These are phyloP conservation scores for Cordyceps cicadae DNA, from an alignment of 2,329 filamentous ascomycete genomes.

Conservation along the genomic window DNA sequence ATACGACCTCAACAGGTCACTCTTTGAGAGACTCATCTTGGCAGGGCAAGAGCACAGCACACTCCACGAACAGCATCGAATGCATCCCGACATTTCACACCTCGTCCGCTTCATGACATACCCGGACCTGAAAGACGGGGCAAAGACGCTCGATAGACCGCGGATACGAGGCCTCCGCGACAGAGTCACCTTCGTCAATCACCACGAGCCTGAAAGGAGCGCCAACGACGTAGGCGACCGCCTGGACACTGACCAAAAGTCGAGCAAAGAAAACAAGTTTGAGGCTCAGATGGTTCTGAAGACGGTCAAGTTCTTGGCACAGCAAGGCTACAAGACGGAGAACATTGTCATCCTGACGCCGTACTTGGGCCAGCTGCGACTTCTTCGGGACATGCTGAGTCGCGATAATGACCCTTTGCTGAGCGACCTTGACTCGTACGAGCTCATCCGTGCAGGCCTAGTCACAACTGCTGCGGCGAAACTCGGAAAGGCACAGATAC, in stretches of 20 bases:
- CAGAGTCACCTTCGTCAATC: conserved; percentile 57
- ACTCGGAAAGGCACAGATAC: conserved; percentile 40
- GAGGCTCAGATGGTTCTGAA: conserved; percentile 60
- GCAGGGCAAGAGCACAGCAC: conserved; percentile 45
- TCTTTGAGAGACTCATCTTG: conserved; percentile 60
- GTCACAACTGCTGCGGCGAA: conserved; percentile 44
- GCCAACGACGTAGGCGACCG: conserved; percentile 36
- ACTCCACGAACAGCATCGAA: conserved; percentile 57
- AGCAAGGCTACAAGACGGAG: conserved; percentile 61
- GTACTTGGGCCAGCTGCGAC: conserved; percentile 59
- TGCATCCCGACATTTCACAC: conserved; percentile 58
- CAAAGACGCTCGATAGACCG: conserved; percentile 30
- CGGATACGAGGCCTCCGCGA: conserved; percentile 19
- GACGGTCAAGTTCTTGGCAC: conserved; percentile 57
- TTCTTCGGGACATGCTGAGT: conserved; percentile 45
- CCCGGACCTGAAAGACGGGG: conserved; percentile 48
- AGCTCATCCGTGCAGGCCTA: conserved; percentile 52
- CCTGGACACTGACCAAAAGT: conserved; percentile 38
- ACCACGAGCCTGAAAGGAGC: conserved; percentile 44
- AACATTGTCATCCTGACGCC: conserved; percentile 63
- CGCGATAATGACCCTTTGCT: conserved; percentile 55
- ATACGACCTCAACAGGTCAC: conserved; percentile 57
- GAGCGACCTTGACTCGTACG: conserved; percentile 59
- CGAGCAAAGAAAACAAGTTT: conserved; percentile 52
- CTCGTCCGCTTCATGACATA: conserved; percentile 53